Evolutionary conservation across 805 yeast genomes (phyloP), one percentile per base, ranked within the genome.

Genomic region (Saccharomyces jurei): DNA sequence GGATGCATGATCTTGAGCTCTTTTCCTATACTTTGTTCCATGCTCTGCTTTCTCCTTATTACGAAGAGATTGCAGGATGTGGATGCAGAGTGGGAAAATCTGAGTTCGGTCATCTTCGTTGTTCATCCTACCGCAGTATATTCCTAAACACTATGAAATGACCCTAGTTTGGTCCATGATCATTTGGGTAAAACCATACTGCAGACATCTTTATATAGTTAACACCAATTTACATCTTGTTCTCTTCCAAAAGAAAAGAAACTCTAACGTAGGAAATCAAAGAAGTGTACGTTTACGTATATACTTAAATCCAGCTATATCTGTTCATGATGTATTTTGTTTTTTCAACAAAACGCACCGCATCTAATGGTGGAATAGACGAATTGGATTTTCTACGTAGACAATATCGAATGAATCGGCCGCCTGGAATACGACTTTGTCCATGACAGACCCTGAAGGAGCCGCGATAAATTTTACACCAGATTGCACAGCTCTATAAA

Each of bases 101-200:
- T 67, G 81, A 83, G 88, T 83, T 84, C 87, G 86, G 77, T 78
- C 69, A 63, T 67, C 68, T 63, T 86, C 75, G 74, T 68, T 69
- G 72, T 75, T 31, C 80, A 74, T 72, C 72, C 72, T 80, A 84
- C 75, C 77, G 96, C 97, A 82, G 92, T 96, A 92, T 92, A 92
- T 92, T 92, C 98, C 98, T 92, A 87, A 80, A 89, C 97, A 83
- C 92, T 91, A 86, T 95, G 96, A 79, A 87, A 36, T 21, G 82
- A 87, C 86, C 83, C 87, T 70, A 78, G 81, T 77, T 31, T 75
- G 94, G 83, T 95, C 83, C 67, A 79, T 92, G 82, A 84, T 86
- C 96, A 94, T 83, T 89, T 88, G 97, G 92, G 98, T 90, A 88
- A 88, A 91, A 91, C 98, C 98, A 91, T 92, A 96, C 89, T 84